Evolutionary conservation across 345 rosid species (phyloP), one percentile per base, ranked within the genome.

Genomic region (Rubroshorea leprosula): DNA sequence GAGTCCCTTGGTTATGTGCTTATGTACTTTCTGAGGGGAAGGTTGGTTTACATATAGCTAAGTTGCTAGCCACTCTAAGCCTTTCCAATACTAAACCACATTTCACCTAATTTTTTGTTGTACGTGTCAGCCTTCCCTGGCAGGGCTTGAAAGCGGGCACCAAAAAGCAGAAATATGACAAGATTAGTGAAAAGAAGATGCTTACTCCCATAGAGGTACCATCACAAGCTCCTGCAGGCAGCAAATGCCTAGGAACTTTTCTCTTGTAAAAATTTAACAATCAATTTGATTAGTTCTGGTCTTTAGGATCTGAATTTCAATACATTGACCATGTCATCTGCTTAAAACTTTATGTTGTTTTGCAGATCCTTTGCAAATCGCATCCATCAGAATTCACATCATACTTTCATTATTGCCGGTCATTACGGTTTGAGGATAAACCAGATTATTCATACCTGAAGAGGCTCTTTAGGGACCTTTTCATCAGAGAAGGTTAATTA

Each of bases 1-100:
- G 99, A 92, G 73, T 93, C 97, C 41, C 97, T 93, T 64, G 97
- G 97, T 76, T 89, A 89, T 73, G 96, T 93, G 72, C 85, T 93
- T 45, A 93, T 93, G 96, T 89, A 93, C 74, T 93, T 87, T 76
- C 75, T 93, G 50, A 78, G 95, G 74, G 97, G 99, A 81, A 89
- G 97, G 99, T 94, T 59, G 51, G 55, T 62, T 17, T 47, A 31
- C n/a, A 55, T 27, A 48, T 26, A 62, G 54, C 56, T 53, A 46
- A 26, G 62, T 54, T 29, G 38, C 41, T 12, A 56, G 10, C 48
- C 61, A 20, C 27, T 23, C 51, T 10, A 23, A 38, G 4, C 13
- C 38, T 31, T 11, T 24, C 55, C 14, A 35, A 59, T 47, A 7
- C 11, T n/a, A 27, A 44, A 26, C 19, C 27, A 14, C 57, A 17